A percentile compares a stretch with the other conserved stretches of the same genome.
Evolutionary conservation across 345 rosid genomes (phyloP).

Genomic region (Populus simonii): DNA sequence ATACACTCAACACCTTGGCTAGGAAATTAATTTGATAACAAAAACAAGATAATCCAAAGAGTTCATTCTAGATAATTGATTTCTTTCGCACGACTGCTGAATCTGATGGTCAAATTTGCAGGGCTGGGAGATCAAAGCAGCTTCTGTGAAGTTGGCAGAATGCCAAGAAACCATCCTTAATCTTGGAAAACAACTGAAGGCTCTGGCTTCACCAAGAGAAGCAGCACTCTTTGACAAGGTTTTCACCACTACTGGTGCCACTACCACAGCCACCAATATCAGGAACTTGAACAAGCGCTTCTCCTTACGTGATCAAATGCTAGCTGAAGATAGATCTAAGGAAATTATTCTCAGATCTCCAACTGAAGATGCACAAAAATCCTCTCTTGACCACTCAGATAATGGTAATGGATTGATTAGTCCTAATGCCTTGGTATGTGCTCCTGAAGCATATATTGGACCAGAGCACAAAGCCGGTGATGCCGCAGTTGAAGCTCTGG

Average conservation of each 20-base stretch:
- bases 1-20: neutral
- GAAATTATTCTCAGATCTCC: constrained; percentile 37
- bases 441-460: constrained; percentile 30
- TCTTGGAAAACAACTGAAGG: constrained; percentile 76
- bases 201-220: constrained; percentile 53
- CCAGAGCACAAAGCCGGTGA: constrained; percentile 26
- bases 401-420: constrained; percentile 17
- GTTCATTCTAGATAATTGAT: neutral
- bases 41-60: neutral
- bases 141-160: constrained; percentile 77
- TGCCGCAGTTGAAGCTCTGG: constrained; percentile 29
- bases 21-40: neutral
- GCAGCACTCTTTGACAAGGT: constrained; percentile 42
- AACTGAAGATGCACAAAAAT: constrained; percentile 14
- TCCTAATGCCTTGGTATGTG: constrained; percentile 17
- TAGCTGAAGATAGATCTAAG: constrained; percentile 52
- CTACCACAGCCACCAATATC: constrained; percentile 22
- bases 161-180: constrained; percentile 81
- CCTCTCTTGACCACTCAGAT: constrained; percentile 14
- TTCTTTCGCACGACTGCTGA: neutral
- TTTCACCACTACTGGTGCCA: constrained; percentile 22
- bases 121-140: constrained; percentile 70
- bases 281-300: constrained; percentile 37
- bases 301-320: constrained; percentile 63
- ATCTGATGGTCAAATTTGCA: constrained; percentile 27